Percentiles rank a stretch among this genome's conserved stretches.
These are phyloP conservation scores for Cutaneotrichosporon spelunceum DNA, from an alignment of 1,284 basidiomycete genomes.

Conservation along the genomic window DNA sequence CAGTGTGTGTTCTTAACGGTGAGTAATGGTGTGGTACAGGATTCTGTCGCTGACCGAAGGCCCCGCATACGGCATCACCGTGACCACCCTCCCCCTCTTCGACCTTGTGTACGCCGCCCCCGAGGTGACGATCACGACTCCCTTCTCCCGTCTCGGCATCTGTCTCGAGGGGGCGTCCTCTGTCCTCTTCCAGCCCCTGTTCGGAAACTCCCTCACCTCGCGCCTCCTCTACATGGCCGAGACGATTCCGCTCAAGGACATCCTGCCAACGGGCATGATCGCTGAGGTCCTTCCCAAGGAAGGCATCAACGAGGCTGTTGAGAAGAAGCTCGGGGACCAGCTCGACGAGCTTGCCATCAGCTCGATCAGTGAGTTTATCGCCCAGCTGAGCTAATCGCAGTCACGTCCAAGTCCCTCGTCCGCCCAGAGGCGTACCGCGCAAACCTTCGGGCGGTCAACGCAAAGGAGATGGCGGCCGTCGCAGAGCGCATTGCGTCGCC, in stretches of 20 bases:
- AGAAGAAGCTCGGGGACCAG: slow-evolving; percentile 8
- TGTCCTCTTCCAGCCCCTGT: slow-evolving; percentile 22
- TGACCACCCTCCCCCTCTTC: slow-evolving; percentile 25
- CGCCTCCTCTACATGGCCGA: slow-evolving; percentile 24
- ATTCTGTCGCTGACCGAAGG: slow-evolving; percentile 8
- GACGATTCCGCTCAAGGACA: slow-evolving; percentile 18
- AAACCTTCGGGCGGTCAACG: slow-evolving; percentile 17
- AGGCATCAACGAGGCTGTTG: slow-evolving; percentile 13
- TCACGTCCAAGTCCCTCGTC: slow-evolving; percentile 17
- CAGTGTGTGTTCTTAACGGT: slow-evolving; percentile 19
- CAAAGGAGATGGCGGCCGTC: slow-evolving; percentile 18
- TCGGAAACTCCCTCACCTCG: slow-evolving; percentile 17
- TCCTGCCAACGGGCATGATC: slow-evolving; percentile 16
- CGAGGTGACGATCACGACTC: slow-evolving; percentile 21
- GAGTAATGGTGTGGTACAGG: neutral
- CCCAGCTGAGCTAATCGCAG: slow-evolving; percentile 1
- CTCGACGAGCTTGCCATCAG: slow-evolving; percentile 20
- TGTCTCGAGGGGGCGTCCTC: slow-evolving; percentile 21
- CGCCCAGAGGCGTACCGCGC: slow-evolving; percentile 12
- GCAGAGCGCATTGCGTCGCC: slow-evolving; percentile 10
- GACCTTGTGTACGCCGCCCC: slow-evolving; percentile 23
- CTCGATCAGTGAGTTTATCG: slow-evolving; percentile 11
- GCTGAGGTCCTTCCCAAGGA: slow-evolving; percentile 13
- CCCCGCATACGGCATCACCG: slow-evolving; percentile 24
- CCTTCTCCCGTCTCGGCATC: slow-evolving; percentile 26